phyloP scores from a whole-genome alignment of 306 rosid species.

The Inga leiocalycina region DNA sequence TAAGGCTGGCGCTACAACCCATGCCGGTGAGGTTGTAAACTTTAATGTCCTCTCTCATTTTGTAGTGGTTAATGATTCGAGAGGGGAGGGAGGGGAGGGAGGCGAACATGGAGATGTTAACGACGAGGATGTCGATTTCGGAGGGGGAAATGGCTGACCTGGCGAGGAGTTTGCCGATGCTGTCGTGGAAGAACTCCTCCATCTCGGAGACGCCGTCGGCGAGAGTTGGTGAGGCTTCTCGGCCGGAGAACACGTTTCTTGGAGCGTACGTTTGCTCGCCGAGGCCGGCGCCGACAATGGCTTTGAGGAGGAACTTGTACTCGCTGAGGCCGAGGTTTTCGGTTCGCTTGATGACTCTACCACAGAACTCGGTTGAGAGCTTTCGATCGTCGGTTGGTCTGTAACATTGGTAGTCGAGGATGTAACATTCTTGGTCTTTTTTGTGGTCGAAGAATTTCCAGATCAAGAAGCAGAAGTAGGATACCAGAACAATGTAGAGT shows the following conservation, averaged over 20 bases:
- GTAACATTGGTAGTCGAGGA: constrained; percentile 68
- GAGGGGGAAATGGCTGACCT: constrained; percentile 58
- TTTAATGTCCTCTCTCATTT: constrained; percentile 68
- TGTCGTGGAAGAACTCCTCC: constrained; percentile 80
- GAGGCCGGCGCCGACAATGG: constrained; percentile 87
- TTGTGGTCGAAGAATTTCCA: constrained; percentile 53
- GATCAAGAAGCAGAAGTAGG: constrained; percentile 47
- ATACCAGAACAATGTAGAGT: constrained; percentile 36
- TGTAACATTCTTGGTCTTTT: constrained; percentile 65
- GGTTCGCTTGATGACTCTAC: constrained; percentile 51
- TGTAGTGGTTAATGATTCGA: constrained; percentile 66
- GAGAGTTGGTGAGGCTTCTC: constrained; percentile 64
- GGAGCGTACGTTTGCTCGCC: constrained; percentile 93
- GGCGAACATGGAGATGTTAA: constrained; percentile 79
- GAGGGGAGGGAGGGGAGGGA: constrained; percentile 66
- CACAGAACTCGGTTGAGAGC: constrained; percentile 61
- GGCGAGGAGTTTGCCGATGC: constrained; percentile 52
- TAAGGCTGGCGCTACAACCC: constrained; percentile 94
- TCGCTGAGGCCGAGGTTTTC: constrained; percentile 60
- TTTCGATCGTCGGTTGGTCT: constrained; percentile 65
- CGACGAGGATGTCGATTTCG: constrained; percentile 71
- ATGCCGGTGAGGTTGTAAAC: constrained; percentile 84
- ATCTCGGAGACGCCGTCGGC: constrained; percentile 56
- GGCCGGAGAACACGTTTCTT: constrained; percentile 58
- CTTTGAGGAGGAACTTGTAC: constrained; percentile 78